Conservation (phyloP, 352 stramenopile species). For the Globisporangium middletonii region DNA sequence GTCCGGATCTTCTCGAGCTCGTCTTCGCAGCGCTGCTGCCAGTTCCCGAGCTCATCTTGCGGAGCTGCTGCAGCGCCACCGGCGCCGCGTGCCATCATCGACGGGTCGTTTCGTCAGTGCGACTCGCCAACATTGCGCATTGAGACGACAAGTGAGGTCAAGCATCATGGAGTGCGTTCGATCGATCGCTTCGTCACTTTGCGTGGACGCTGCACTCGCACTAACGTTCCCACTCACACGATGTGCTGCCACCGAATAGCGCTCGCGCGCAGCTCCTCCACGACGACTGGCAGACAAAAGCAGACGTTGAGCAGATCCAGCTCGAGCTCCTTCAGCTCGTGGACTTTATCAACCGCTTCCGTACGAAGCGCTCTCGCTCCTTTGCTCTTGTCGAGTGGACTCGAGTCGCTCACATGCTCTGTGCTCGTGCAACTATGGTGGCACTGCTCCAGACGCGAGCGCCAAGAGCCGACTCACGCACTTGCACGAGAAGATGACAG, state of each 20-base stretch:
- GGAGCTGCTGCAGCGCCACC: not conserved
- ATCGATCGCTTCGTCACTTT: not conserved
- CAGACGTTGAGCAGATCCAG: conserved; percentile 40
- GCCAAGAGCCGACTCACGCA: conserved; percentile 29
- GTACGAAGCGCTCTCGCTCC: conserved; percentile 15
- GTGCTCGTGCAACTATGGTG: not conserved
- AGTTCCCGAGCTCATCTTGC: conserved; percentile 1
- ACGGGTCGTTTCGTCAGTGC: not conserved
- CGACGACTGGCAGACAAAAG: conserved; percentile 47
- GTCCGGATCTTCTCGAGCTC: conserved; percentile 87
- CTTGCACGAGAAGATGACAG: conserved; percentile 37
- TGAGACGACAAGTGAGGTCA: not conserved
- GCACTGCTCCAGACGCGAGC: conserved; percentile 26
- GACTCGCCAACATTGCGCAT: too few species aligned
- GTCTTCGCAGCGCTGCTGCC: conserved; percentile 42
- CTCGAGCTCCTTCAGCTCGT: conserved; percentile 50
- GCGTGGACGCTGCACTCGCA: not conserved
- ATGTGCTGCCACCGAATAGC: conserved; percentile 3
- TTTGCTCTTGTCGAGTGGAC: not conserved
- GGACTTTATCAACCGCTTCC: conserved; percentile 59
- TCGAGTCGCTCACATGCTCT: not conserved
- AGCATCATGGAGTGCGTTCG: not conserved
- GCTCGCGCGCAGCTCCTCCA: conserved; percentile 26
- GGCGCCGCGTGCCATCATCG: not conserved
- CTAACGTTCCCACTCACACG: conserved; percentile 10